A percentile compares a stretch with the other conserved stretches of the same genome.
These are phyloP conservation scores for Phytophthora syringae DNA, from an alignment of 352 stramenopile species.

Conservation along the genomic window DNA sequence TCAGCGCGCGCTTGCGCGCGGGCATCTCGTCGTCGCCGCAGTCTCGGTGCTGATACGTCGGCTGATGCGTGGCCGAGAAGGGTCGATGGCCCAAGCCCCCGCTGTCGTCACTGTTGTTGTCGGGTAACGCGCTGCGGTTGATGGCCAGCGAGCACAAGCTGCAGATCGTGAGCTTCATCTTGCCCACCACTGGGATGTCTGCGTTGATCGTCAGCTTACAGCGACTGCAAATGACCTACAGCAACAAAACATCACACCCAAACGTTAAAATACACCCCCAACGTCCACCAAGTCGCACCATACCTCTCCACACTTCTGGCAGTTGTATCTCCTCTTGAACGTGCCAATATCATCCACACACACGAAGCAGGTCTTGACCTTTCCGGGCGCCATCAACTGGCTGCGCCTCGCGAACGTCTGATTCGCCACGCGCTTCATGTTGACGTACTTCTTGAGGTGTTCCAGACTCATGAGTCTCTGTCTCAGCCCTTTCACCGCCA, in stretches of 20 bases:
- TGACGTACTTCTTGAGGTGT: conserved; percentile 82
- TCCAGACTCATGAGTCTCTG: conserved; percentile 77
- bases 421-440: conserved; percentile 80
- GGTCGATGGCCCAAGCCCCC: conserved; percentile 43
- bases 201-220: conserved; percentile 81
- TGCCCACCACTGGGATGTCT: conserved; percentile 83
- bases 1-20: conserved; percentile 56
- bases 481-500: conserved; percentile 62
- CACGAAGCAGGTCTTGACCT: conserved; percentile 83
- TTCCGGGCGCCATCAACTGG: conserved; percentile 66
- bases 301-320: conserved; percentile 86
- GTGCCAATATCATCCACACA: conserved; percentile 84
- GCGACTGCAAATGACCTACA: conserved; percentile 67
- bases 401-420: conserved; percentile 74
- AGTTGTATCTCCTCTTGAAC: conserved; percentile 85
- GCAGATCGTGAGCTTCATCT: conserved; percentile 90
- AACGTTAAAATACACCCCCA: no score
- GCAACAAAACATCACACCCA: no score
- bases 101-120: conserved; percentile 51
- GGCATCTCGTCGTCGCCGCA: conserved; percentile 38
- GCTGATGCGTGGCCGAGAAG: conserved; percentile 51
- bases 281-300: no score
- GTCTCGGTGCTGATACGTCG: conserved; percentile 36
- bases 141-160: conserved; percentile 79
- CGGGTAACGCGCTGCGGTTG: conserved; percentile 67